phyloP scores from a whole-genome alignment of 148 eudicot species.

The Diospyros lotus region DNA sequence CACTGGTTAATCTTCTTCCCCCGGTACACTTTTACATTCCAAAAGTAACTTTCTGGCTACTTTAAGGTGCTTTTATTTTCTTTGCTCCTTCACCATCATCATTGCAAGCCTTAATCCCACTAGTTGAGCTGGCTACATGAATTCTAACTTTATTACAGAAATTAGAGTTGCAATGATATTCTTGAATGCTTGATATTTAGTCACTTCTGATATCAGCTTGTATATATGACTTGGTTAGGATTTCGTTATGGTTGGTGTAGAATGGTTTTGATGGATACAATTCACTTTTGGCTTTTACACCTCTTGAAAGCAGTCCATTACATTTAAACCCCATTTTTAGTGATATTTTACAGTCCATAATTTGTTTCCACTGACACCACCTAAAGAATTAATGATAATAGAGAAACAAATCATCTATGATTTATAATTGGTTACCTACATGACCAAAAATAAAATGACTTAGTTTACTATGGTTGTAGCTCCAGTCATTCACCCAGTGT shows the following conservation, averaged over 20 bases:
- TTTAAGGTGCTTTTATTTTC: neutral
- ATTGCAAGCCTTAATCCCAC: neutral
- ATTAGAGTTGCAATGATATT: neutral
- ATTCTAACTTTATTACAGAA: no score
- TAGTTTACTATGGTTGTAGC: neutral
- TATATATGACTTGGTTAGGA: neutral
- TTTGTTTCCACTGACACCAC: neutral
- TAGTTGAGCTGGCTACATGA: no score
- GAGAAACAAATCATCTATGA: neutral
- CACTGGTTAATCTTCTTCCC: conserved; percentile 68
- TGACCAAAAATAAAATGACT: neutral
- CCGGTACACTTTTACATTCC: conserved; percentile 36
- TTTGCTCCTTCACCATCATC: neutral
- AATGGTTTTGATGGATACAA: neutral
- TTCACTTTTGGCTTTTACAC: neutral
- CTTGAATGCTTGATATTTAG: neutral
- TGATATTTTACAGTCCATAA: neutral
- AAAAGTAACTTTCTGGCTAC: neutral
- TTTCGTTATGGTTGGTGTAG: neutral
- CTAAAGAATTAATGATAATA: neutral
- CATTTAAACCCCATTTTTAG: neutral
- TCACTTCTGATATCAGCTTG: neutral
- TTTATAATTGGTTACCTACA: neutral
- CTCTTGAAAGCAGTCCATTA: neutral
- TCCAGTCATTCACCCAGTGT: neutral